A percentile compares a stretch with the other conserved stretches of the same genome.
These are phyloP conservation scores for Fraxinus anomala DNA, from an alignment of 257 asterid genomes.

Conservation along the genomic window DNA sequence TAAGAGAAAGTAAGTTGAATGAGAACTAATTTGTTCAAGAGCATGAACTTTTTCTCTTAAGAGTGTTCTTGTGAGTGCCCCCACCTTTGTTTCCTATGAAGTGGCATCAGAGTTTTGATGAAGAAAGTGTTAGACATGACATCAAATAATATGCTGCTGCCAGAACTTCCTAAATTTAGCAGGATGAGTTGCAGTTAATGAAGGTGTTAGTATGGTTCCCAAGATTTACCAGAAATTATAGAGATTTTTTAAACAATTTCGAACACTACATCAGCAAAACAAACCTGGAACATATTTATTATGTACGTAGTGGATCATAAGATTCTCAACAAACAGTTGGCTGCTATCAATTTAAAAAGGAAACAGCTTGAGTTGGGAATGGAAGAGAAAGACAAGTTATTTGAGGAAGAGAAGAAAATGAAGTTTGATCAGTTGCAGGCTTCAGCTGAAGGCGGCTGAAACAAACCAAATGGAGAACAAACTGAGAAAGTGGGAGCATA, in stretches of 20 bases:
- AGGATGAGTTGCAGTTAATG: not conserved
- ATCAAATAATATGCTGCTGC: too few species aligned
- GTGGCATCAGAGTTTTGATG: not conserved
- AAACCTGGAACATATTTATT: not conserved
- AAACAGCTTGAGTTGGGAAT: not conserved
- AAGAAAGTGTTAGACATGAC: too few species aligned
- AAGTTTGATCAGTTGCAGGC: not conserved
- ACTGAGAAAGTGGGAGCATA: slow-evolving; percentile 6
- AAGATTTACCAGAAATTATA: not conserved
- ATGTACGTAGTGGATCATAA: not conserved
- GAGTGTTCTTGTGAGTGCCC: not conserved
- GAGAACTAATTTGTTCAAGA: not conserved
- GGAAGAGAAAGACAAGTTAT: slow-evolving; percentile 1
- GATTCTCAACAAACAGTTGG: slow-evolving; percentile 7
- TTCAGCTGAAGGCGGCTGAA: slow-evolving; percentile 7
- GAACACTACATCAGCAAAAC: not conserved
- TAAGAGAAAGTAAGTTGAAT: not conserved
- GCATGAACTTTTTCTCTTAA: not conserved
- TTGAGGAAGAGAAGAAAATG: slow-evolving; percentile 5
- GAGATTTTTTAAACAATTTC: not conserved
- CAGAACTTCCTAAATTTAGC: too few species aligned
- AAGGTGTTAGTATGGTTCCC: not conserved
- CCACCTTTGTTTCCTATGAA: not conserved
- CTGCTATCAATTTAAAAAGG: not conserved
- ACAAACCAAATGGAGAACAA: slow-evolving; percentile 8